These are phyloP conservation scores for Globisporangium radiosum DNA, from an alignment of 352 stramenopile species.

Conservation along the genomic window DNA sequence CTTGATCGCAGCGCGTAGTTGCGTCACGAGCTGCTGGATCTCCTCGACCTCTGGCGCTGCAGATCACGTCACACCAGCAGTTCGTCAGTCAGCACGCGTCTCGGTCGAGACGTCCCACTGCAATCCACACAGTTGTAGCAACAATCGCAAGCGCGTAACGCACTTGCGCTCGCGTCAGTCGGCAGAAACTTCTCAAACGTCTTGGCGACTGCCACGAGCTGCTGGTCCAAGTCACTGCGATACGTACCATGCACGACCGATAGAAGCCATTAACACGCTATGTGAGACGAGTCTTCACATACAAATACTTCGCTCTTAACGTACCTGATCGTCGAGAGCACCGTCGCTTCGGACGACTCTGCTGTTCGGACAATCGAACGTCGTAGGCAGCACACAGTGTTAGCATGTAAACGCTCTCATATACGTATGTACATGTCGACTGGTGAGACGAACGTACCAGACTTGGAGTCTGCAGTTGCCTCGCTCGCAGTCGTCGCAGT, in stretches of 20 bases:
- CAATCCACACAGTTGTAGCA: too few species aligned
- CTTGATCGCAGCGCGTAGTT: conserved; percentile 25
- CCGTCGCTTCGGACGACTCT: conserved; percentile 5
- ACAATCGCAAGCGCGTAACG: neutral
- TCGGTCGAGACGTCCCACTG: too few species aligned
- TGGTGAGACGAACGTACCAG: neutral
- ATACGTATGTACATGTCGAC: neutral
- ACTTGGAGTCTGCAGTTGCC: neutral
- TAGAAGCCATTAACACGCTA: too few species aligned
- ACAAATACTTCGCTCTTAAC: neutral
- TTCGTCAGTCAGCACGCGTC: too few species aligned
- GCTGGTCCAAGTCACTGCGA: conserved; percentile 22
- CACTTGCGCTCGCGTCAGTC: conserved; percentile 9
- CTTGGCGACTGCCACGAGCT: conserved; percentile 17
- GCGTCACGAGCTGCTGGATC: conserved; percentile 31
- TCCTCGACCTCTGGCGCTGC: conserved; percentile 29
- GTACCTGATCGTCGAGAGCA: conserved; percentile 13
- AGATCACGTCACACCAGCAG: neutral
- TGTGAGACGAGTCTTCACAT: too few species aligned
- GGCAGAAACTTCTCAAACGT: conserved; percentile 13
- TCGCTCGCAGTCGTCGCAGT: neutral
- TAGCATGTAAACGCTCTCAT: too few species aligned
- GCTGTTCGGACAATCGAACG: neutral
- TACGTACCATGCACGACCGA: neutral
- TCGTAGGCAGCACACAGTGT: neutral